Conservation (phyloP, 768 basidiomycete species). For the Trametopsis cervina region DNA sequence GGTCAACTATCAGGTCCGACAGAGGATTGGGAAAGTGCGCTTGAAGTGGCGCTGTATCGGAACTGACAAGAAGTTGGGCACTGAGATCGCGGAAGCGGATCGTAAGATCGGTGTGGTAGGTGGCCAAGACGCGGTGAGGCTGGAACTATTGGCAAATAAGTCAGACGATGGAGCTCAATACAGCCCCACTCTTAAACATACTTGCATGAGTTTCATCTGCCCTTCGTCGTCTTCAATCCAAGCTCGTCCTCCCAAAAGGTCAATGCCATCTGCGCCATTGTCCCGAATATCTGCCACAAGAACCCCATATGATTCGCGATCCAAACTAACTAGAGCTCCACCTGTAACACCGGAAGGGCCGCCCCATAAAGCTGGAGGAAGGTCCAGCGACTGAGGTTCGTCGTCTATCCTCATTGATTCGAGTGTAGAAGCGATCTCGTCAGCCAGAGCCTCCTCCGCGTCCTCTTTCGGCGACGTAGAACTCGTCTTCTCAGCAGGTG, state of each 20-base stretch:
- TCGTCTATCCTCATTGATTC: conserved; percentile 30
- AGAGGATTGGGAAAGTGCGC: conserved; percentile 62
- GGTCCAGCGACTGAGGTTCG: conserved; percentile 29
- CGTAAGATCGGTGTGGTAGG: conserved; percentile 53
- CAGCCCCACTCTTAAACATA: conserved; percentile 19
- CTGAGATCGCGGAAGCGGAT: conserved; percentile 74
- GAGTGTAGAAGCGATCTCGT: conserved; percentile 37
- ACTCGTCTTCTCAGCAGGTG: not conserved
- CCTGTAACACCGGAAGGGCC: conserved; percentile 33
- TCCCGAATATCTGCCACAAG: conserved; percentile 24
- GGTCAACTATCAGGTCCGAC: conserved; percentile 52
- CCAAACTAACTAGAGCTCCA: conserved; percentile 40
- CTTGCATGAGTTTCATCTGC: conserved; percentile 49
- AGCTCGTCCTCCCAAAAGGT: conserved; percentile 46
- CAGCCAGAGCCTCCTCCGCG: conserved; percentile 23
- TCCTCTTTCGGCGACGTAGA: conserved; percentile 3
- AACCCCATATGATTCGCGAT: conserved; percentile 39
- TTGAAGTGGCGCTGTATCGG: conserved; percentile 41
- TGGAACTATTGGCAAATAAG: conserved; percentile 37
- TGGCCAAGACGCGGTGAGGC: conserved; percentile 57
- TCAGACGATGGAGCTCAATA: not conserved
- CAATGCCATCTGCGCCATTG: conserved; percentile 12
- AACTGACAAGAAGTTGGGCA: conserved; percentile 50
- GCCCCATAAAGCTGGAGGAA: conserved; percentile 33
- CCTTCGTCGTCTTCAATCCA: conserved; percentile 49